Percentiles rank a stretch among this genome's conserved stretches.
These are phyloP conservation scores for Desmodesmus armatus DNA, from an alignment of 139 green algal genomes.

Conservation along the genomic window DNA sequence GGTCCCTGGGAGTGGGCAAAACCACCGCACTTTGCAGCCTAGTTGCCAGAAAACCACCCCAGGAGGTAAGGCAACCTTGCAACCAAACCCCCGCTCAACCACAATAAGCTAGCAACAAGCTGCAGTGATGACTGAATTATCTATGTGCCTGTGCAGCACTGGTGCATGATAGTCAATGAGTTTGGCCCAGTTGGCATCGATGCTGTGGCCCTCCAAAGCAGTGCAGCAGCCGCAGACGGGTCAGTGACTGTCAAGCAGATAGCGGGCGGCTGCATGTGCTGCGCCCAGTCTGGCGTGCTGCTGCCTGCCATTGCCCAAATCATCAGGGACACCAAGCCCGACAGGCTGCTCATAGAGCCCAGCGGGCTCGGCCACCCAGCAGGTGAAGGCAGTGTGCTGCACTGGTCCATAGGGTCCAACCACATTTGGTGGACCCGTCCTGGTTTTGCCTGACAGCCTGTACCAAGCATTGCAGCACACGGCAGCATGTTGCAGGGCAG, in stretches of 20 bases:
- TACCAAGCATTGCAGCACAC: background rate
- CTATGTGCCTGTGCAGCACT: too few species aligned
- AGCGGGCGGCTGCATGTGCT: conserved; percentile 82
- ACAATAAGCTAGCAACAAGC: too few species aligned
- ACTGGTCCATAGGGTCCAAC: background rate
- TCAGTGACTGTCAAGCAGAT: conserved; percentile 65
- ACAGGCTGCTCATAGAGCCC: conserved; percentile 71
- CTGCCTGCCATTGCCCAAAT: conserved; percentile 71
- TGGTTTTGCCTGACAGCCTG: background rate
- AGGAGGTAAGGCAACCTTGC: too few species aligned
- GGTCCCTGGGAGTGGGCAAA: conserved; percentile 71
- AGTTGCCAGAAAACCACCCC: conserved; percentile 48
- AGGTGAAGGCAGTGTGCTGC: conserved; percentile 25
- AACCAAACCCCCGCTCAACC: too few species aligned
- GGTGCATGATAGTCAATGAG: conserved; percentile 80
- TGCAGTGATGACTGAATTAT: too few species aligned
- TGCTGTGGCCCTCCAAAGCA: conserved; percentile 60
- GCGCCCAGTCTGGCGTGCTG: conserved; percentile 66
- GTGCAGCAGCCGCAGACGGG: background rate
- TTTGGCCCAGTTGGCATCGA: conserved; percentile 78
- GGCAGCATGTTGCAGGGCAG: background rate
- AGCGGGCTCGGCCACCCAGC: conserved; percentile 73
- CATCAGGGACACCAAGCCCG: conserved; percentile 68
- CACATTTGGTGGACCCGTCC: conserved; percentile 2
- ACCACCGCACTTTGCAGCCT: conserved; percentile 66